Base-by-base conservation (phyloP, 257 asterid genomes). In the Lycium ferocissimum region DNA sequence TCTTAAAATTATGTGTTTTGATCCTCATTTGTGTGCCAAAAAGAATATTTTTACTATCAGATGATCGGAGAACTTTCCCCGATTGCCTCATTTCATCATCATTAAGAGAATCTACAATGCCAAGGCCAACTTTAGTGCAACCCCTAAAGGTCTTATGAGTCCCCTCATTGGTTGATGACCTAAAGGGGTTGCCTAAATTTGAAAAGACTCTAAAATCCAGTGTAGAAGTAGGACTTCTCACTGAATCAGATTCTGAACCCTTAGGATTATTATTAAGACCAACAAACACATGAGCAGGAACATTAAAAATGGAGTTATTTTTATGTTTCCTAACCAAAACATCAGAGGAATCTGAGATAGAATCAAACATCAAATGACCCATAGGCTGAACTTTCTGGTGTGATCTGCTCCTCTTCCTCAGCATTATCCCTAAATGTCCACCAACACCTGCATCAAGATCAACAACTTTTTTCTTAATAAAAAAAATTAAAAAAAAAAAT, bases 221-320 rank as follows among this genome's bases (percentile, higher is more conserved):
- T 0, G 99, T 95, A 45, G 98, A 96, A 45, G 97, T 96, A 0
- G 99, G 98, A 82, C 99, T 96, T 86, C 91, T 93, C 65, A 91
- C 94, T n/a, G 99, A 91, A 86, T 96, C 98, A 17, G 93, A 90
- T 72, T 96, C 99, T 6, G 95, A 89, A 69, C 67, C 88, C 89
- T 86, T 92, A n/a, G 93, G 87, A 76, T 53, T 26, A 59, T 59
- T 59, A 85, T 89, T 93, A 88, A 89, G 90, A 63, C 97, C 98
- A 72, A 94, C 94, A 88, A 91, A 91, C 65, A 94, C 83, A 78
- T 65, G 47, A 69, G 94, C 94, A 83, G 98, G 94, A 43, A 89
- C 90, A 83, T 88, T 91, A 84, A 90, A 89, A 85, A 91, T 84
- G 79, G 93, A 88, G 66, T 70, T 89, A 71, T 65, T 86, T 85